A percentile compares a stretch with the other conserved stretches of the same genome.
phyloP scores from a whole-genome alignment of 495 filamentous ascomycete genomes.

The Immersiella caudata region DNA sequence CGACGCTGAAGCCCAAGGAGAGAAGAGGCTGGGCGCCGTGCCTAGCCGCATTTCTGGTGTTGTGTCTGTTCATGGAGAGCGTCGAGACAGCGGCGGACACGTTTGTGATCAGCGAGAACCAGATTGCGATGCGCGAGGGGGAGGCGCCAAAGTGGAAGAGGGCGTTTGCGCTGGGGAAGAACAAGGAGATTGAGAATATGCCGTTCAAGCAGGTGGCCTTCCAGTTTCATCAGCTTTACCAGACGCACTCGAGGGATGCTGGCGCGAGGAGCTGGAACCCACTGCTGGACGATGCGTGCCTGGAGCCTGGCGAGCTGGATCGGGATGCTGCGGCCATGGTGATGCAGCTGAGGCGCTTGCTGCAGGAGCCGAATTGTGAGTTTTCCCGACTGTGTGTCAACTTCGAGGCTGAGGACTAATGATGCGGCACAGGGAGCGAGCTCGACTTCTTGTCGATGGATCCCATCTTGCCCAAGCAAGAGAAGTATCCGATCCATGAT shows the following conservation, averaged over 20 bases:
- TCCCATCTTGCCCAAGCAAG: slow-evolving; percentile 47
- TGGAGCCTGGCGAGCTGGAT: slow-evolving; percentile 44
- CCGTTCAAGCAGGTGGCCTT: slow-evolving; percentile 56
- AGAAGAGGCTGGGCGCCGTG: slow-evolving; percentile 55
- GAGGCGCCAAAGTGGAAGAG: slow-evolving; percentile 38
- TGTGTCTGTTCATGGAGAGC: slow-evolving; percentile 57
- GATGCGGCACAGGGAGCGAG: slow-evolving; percentile 41
- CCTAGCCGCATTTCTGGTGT: slow-evolving; percentile 52
- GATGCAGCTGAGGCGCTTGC: slow-evolving; percentile 41
- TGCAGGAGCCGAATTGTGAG: slow-evolving; percentile 46
- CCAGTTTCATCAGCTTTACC: slow-evolving; percentile 58
- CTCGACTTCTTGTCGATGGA: slow-evolving; percentile 51
- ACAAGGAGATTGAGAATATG: slow-evolving; percentile 51
- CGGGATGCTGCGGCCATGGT: slow-evolving; percentile 45
- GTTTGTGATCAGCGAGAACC: slow-evolving; percentile 52
- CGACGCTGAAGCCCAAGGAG: slow-evolving; percentile 51
- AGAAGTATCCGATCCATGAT: slow-evolving; percentile 46
- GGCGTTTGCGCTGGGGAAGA: slow-evolving; percentile 44
- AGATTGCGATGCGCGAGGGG: slow-evolving; percentile 43
- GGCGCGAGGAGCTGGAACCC: slow-evolving; percentile 50
- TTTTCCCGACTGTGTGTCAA: slow-evolving; percentile 26
- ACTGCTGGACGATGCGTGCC: slow-evolving; percentile 39
- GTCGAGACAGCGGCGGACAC: slow-evolving; percentile 54
- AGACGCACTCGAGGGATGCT: slow-evolving; percentile 49
- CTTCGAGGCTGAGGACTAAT: not conserved